Evolutionary conservation across 2,329 filamentous ascomycete genomes (phyloP).

Genomic region (Lasiodiplodia sp.): DNA sequence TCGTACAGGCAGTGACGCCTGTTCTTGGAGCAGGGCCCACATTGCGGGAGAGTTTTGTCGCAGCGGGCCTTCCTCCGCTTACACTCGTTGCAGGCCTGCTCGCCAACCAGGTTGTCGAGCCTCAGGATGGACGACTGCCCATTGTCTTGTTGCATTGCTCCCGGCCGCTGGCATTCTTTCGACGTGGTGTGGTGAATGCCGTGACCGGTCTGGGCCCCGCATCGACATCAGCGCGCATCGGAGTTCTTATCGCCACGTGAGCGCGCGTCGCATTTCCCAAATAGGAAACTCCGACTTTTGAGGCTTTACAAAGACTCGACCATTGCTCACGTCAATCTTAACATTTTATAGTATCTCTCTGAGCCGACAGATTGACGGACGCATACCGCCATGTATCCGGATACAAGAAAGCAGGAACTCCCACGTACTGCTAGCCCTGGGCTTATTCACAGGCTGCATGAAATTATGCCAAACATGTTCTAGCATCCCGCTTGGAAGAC

Average conservation of each 20-base stretch:
- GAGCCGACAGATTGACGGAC: neutral
- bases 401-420: neutral
- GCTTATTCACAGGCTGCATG: no score
- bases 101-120: constrained; percentile 7
- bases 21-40: constrained; percentile 49
- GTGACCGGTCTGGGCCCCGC: constrained; percentile 1
- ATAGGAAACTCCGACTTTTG: neutral
- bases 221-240: neutral
- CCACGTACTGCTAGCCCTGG: no score
- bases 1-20: constrained; percentile 58
- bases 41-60: constrained; percentile 19
- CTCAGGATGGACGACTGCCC: constrained; percentile 22
- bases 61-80: constrained; percentile 23
- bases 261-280: neutral
- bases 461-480: no score
- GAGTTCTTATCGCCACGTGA: constrained; percentile 18
- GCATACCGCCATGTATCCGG: neutral
- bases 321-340: neutral
- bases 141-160: constrained; percentile 25
- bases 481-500: no score
- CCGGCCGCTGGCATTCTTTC: constrained; percentile 5
- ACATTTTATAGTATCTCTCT: neutral
- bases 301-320: neutral
- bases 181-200: neutral
- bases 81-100: constrained; percentile 22